These are phyloP conservation scores for Torulaspora maleeae DNA, from an alignment of 805 yeast species.

Conservation along the genomic window DNA sequence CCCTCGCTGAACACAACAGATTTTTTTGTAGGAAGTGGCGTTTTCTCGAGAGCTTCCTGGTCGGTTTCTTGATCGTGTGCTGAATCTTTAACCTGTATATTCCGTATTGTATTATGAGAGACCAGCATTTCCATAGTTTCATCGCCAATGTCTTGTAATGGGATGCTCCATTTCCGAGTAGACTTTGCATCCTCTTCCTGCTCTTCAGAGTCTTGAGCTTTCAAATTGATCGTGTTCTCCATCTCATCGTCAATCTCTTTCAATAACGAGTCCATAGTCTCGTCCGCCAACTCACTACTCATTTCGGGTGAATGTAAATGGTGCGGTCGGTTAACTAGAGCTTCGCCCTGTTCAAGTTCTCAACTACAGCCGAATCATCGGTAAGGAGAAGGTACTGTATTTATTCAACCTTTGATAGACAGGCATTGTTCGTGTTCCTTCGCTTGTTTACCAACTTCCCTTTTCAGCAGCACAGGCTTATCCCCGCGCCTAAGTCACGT, in stretches of 20 bases:
- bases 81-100: constrained; percentile 1
- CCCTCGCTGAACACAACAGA: constrained; percentile 21
- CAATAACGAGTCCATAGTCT: constrained; percentile 29
- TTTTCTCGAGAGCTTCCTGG: background rate
- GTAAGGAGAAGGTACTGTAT: background rate
- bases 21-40: constrained; percentile 8
- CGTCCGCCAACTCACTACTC: constrained; percentile 5
- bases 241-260: constrained; percentile 33
- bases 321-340: no score
- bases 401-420: background rate
- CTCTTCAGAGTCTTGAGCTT: background rate
- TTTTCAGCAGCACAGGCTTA: background rate
- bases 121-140: constrained; percentile 35
- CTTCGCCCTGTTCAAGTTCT: background rate
- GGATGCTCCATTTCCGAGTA: constrained; percentile 17
- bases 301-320: background rate
- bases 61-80: background rate
- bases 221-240: constrained; percentile 15
- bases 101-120: constrained; percentile 23
- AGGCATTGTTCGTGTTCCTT: background rate
- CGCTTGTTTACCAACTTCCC: constrained; percentile 1
- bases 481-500: background rate
- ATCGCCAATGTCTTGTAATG: constrained; percentile 32
- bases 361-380: background rate
- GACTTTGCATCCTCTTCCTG: background rate